phyloP scores from a whole-genome alignment of 2,329 filamentous ascomycete species.

The Aspergillus sp. region DNA sequence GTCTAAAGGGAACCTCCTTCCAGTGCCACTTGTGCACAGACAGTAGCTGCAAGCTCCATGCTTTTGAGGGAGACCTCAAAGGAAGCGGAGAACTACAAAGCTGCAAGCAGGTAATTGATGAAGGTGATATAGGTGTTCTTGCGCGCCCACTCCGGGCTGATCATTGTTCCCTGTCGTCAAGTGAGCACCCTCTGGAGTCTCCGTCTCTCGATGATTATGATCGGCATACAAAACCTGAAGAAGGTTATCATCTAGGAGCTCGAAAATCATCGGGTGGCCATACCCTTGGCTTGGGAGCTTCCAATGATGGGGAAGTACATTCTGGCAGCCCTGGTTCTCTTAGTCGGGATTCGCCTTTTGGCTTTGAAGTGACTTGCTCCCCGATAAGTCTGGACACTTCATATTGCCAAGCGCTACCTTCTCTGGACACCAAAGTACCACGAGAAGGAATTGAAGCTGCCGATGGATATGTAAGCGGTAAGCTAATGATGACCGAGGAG shows the following conservation, averaged over 20 bases:
- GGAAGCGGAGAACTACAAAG: background rate
- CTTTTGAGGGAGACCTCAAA: no score
- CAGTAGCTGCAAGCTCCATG: background rate
- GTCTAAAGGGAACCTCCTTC: background rate
- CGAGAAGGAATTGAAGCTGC: background rate
- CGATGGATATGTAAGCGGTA: background rate
- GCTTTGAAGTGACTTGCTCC: no score
- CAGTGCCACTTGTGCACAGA: conserved; percentile 10
- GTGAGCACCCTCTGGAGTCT: no score
- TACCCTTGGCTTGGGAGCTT: no score
- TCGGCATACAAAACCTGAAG: background rate
- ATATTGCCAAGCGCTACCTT: background rate
- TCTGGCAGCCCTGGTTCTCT: background rate
- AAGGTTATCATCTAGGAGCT: no score
- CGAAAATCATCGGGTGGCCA: no score
- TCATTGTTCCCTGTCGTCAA: background rate
- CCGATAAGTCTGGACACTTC: background rate
- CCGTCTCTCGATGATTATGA: background rate
- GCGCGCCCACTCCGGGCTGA: background rate
- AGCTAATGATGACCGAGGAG: background rate
- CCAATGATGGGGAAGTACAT: background rate
- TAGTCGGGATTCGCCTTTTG: no score
- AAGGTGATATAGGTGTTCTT: background rate
- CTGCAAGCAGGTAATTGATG: background rate
- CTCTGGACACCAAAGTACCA: background rate